Evolutionary conservation across 2,329 filamentous ascomycete species (phyloP).

Genomic region (Neobulgaria alba): DNA sequence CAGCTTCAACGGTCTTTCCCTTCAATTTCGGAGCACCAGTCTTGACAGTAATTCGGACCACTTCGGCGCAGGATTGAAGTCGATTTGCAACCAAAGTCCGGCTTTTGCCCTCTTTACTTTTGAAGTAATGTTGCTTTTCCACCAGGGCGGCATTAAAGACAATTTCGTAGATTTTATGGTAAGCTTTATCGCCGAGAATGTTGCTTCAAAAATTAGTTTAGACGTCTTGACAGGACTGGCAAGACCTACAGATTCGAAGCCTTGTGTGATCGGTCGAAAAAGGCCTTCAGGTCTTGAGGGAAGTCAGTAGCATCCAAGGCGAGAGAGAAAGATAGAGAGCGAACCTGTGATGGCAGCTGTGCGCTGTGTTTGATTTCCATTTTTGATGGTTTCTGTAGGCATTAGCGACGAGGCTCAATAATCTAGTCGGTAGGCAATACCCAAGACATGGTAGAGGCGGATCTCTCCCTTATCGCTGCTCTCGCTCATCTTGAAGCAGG

Average conservation of each 20-base stretch:
- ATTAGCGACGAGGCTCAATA: background rate
- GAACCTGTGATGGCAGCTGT: conserved; percentile 13
- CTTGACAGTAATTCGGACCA: conserved; percentile 63
- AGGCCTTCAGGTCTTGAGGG: conserved; percentile 22
- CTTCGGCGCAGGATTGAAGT: conserved; percentile 60
- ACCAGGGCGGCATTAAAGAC: conserved; percentile 61
- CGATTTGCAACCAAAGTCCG: conserved; percentile 44
- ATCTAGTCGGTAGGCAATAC: background rate
- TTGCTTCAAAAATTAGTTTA: conserved; percentile 19
- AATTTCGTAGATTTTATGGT: conserved; percentile 71
- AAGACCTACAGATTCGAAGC: conserved; percentile 22
- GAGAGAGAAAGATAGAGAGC: background rate
- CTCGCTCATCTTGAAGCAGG: conserved; percentile 5
- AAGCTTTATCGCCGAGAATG: conserved; percentile 64
- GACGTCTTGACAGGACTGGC: conserved; percentile 1
- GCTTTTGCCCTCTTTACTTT: conserved; percentile 42
- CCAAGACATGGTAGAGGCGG: conserved; percentile 7
- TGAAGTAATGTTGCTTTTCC: conserved; percentile 59
- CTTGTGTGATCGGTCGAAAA: conserved; percentile 23
- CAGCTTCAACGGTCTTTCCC: conserved; percentile 66
- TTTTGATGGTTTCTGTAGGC: background rate
- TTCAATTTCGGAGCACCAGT: conserved; percentile 61
- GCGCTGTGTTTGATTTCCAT: conserved; percentile 3
- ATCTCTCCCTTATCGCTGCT: conserved; percentile 3
- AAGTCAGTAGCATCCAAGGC: conserved; percentile 2